Conservation (phyloP, 768 basidiomycete species). For the Termitomyces sp. region DNA sequence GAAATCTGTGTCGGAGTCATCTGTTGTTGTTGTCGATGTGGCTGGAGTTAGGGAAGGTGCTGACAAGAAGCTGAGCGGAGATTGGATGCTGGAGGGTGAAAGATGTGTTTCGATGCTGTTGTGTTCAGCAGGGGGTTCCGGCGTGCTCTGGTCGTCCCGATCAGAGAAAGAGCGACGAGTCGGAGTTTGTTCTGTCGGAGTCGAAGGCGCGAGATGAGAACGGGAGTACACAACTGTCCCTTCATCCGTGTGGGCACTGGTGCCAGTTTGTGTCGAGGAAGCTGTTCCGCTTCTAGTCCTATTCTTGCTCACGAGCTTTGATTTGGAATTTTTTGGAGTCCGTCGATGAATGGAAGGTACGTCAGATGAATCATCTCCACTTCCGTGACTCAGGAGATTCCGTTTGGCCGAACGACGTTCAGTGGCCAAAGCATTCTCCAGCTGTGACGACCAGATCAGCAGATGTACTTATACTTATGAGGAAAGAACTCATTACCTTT, state of each 20-base stretch:
- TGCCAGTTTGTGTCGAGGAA: constrained; percentile 54
- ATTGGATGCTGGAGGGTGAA: constrained; percentile 14
- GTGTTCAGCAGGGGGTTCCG: constrained; percentile 26
- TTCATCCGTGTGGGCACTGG: constrained; percentile 23
- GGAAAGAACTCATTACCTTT: constrained; percentile 51
- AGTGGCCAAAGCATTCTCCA: constrained; percentile 67
- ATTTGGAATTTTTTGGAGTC: constrained; percentile 27
- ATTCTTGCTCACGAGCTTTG: constrained; percentile 28
- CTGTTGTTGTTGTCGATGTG: constrained; percentile 31
- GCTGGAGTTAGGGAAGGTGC: constrained; percentile 14
- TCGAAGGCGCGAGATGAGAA: constrained; percentile 21
- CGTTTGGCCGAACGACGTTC: constrained; percentile 45
- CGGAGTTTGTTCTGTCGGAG: constrained; percentile 33
- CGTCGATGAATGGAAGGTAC: constrained; percentile 36
- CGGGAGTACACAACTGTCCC: constrained; percentile 22
- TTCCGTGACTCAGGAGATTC: constrained; percentile 34
- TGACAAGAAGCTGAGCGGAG: constrained; percentile 14
- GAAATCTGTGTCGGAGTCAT: constrained; percentile 82
- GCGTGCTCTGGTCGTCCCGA: constrained; percentile 27
- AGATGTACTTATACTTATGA: neutral
- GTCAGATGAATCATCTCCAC: constrained; percentile 55
- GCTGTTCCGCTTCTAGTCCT: constrained; percentile 56
- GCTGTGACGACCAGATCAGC: constrained; percentile 31
- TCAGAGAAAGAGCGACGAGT: constrained; percentile 37
- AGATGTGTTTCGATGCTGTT: constrained; percentile 20